Evolutionary conservation across 2,329 filamentous ascomycete genomes (phyloP), one percentile per base, ranked within the genome.

Genomic region (Epichloe sp.): DNA sequence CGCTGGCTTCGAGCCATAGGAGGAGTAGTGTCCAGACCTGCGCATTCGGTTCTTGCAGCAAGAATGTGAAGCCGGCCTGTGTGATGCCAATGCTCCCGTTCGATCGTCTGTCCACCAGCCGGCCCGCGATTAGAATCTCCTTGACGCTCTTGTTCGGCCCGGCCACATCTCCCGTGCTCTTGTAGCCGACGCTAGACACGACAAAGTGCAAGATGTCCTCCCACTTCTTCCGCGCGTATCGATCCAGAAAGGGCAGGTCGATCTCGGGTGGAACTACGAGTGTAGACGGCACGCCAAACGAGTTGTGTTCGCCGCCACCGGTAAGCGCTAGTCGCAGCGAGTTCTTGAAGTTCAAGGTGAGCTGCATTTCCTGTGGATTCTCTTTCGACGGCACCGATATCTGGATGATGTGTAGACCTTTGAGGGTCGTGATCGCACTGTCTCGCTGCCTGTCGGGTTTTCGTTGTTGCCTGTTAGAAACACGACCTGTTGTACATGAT

Each of bases 11-110:
- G 48, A 98, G 82, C 75, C 95, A 98, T 35, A 96, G 82, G 34
- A 98, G 84, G 37, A 98, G 75, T 45, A 98, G 74, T 26, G 89
- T 93, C 93, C 93, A 98, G 37, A 98, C 89, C 67, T 98, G 93
- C 0, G 91, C 89, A 65, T 96, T 97, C 53, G 91, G 85, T 63
- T 96, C 91, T 62, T 97, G 91, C 8, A 98, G 75, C 52, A 98
- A 74, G 62, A 98, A 98, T 0, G 88, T 90, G 64, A 98, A 98
- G 7, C 93, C 93, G 3, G 87, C 82, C 63, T 95, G 84, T 0
- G 93, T 98, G 60, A 98, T 98, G 50, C 79, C 80, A 10, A 88
- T 76, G 50, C 70, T 94, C 43, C 79, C 80, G 7, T 84, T 78
- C 12, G 73, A 71, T 3, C 72, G 68, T 40, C 72, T 68, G 62